Base-by-base conservation (phyloP, 805 yeast genomes). In the Ogataea chonburiensis region DNA sequence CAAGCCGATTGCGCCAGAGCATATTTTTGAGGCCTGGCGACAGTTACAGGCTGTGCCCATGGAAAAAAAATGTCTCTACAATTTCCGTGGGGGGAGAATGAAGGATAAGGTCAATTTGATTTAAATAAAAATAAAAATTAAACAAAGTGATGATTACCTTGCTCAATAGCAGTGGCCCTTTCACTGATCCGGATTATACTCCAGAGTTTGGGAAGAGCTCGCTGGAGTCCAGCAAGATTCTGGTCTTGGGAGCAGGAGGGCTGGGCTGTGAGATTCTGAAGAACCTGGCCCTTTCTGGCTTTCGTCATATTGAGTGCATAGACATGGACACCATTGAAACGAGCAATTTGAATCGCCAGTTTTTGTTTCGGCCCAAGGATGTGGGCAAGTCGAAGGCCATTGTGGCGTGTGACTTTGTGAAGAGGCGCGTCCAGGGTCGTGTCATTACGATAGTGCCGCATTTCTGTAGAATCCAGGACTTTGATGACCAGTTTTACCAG, bases 11-110 rank as follows among this genome's bases (percentile, higher is more conserved):
- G 66, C 77, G 55, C 86, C 91, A 0, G 75, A 77, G 40, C 96
- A 89, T 58, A 79, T 89, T 8, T 80, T 81, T 41, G 96, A 87
- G 53, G 96, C 97, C 0, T 87, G 93, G 88, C 68, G 96, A 52
- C 64, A 81, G 35, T 60, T 86, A 27, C 96, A 88, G 58, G 61
- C 68, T 2, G 63, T 58, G 2, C 70, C 71, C 28, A 75, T 74
- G 51, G 73, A 69, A 29, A 81, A 77, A 44, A 76, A 72, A 41
- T 82, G 93, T 2, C 56, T 79, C 27, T 68, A 87, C 41, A 79
- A 82, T 35, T 86, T 81, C 57, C 74, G 79, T 20, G 95, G 88
- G 9, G 87, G 88, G 2, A 61, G 75, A 43, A 63, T 80, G 25
- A 67, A 64, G 42, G 62, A 75, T 3, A 64, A 73, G 46, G 71